Percentiles rank a stretch among this genome's conserved stretches.
These are phyloP conservation scores for Macroventuria anomochaeta DNA, from an alignment of 2,329 filamentous ascomycete genomes.

Conservation along the genomic window DNA sequence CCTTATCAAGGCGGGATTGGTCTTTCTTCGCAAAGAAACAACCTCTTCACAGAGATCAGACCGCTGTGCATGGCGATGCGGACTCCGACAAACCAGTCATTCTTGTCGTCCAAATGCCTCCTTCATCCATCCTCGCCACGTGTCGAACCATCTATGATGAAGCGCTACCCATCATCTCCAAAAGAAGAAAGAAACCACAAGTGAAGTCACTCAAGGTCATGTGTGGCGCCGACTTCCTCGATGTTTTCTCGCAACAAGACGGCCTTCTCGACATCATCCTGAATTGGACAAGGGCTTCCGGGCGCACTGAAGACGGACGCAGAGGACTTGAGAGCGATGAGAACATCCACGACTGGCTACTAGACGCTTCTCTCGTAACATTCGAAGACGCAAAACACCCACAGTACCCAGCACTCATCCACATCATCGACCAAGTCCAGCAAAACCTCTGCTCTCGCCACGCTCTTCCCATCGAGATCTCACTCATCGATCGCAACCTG, in stretches of 20 bases:
- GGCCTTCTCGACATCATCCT: conserved; percentile 11
- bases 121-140: conserved; percentile 5
- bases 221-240: conserved; percentile 11
- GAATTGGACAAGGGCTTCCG: background rate
- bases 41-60: conserved; percentile 9
- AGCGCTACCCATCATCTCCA: conserved; percentile 6
- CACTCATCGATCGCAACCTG: conserved; percentile 8
- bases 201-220: conserved; percentile 3
- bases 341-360: conserved; percentile 5
- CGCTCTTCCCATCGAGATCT: conserved; percentile 11
- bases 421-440: conserved; percentile 15
- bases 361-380: background rate
- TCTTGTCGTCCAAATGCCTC: conserved; percentile 5
- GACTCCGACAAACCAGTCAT: conserved; percentile 4
- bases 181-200: background rate
- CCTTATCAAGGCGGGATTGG: conserved; percentile 11
- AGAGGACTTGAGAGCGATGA: background rate
- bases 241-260: conserved; percentile 11
- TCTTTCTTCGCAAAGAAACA: conserved; percentile 15
- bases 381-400: background rate
- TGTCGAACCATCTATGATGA: conserved; percentile 12
- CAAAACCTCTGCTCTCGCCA: conserved; percentile 9
- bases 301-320: background rate
- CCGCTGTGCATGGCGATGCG: conserved; percentile 8
- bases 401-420: conserved; percentile 1